A percentile compares a stretch with the other conserved stretches of the same genome.
Conservation (phyloP, 2,329 filamentous ascomycete species). For the Polychaeton citri region DNA sequence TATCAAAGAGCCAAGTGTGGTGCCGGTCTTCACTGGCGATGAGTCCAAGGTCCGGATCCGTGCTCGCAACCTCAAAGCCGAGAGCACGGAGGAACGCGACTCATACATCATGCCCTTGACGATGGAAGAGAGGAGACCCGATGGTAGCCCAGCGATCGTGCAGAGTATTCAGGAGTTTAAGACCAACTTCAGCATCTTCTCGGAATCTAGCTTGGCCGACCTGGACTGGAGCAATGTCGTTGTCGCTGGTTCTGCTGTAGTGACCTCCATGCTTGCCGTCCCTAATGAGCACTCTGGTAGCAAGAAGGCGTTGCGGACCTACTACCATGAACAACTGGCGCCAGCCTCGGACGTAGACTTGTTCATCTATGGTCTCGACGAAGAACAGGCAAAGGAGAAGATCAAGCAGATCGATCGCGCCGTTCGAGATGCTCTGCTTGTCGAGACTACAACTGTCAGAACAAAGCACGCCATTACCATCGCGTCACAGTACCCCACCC, state of each 20-base stretch:
- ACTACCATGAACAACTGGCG: constrained; percentile 69
- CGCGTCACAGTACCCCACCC: constrained; percentile 58
- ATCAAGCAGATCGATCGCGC: constrained; percentile 67
- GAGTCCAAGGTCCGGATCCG: constrained; percentile 47
- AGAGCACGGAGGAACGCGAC: constrained; percentile 47
- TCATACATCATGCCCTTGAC: constrained; percentile 58
- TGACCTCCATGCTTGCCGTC: constrained; percentile 59
- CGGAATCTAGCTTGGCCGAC: constrained; percentile 61
- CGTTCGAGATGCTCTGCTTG: constrained; percentile 64
- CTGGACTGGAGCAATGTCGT: constrained; percentile 74
- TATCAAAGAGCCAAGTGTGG: constrained; percentile 47
- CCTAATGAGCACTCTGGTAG: constrained; percentile 36
- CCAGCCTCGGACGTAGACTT: constrained; percentile 80
- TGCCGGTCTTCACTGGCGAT: constrained; percentile 48
- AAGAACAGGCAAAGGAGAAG: constrained; percentile 67
- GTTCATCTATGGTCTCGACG: constrained; percentile 67
- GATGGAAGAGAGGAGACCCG: constrained; percentile 45
- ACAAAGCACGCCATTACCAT: constrained; percentile 85
- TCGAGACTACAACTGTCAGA: constrained; percentile 71
- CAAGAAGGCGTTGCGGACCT: constrained; percentile 34
- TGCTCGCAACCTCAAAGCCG: constrained; percentile 44
- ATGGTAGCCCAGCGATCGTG: constrained; percentile 56
- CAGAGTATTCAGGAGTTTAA: constrained; percentile 55
- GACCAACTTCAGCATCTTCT: constrained; percentile 70
- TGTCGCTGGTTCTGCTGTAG: constrained; percentile 66